Evolutionary conservation across 2,329 filamentous ascomycete genomes (phyloP), one percentile per base, ranked within the genome.

Genomic region (Diaporthe australafricana): DNA sequence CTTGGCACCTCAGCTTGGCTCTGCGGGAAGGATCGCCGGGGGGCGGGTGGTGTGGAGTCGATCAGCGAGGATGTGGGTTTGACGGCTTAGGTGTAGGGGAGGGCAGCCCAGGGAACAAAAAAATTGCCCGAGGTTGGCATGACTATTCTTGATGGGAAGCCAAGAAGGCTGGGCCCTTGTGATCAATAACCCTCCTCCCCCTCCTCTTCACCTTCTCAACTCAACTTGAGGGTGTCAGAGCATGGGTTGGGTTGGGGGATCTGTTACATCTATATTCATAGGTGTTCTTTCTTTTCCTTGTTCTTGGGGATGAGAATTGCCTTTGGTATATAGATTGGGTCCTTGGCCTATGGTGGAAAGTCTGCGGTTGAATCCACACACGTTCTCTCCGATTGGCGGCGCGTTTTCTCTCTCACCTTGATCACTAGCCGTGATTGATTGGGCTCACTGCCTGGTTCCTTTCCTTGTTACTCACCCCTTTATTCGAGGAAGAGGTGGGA

Each of bases 1-100:
- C 67, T 60, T 69, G 53, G 53, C 67, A 52, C 67, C 53, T 69
- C 67, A 42, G 53, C 67, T 69, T 69, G 67, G 67, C 67, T 69
- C 22, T 50, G 53, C 67, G 50, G 67, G 67, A 60, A 50, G 35
- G 60, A 65, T 65, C 45, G 45, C 45, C 48, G n/a, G 60, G 45
- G 45, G n/a, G 12, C 30, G 42, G 42, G 60, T 32, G 5, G 63
- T 55, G 53, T 60, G 67, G 42, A 48, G 66, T 53, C 25, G 66
- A 47, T 57, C 52, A 57, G 50, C 66, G n/a, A 47, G 48, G 66
- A 32, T 32, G 65, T 56, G 32, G 66, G 20, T 48, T 32, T 55
- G 38, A 16, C 27, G 40, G 62, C 65, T 57, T 68, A 42, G 20
- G 20, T 68, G 52, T 56, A 25, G 53, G 40, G 50, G 30, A 20